Base-by-base conservation (phyloP, 805 yeast species). In the Lipomyces orientalis region DNA sequence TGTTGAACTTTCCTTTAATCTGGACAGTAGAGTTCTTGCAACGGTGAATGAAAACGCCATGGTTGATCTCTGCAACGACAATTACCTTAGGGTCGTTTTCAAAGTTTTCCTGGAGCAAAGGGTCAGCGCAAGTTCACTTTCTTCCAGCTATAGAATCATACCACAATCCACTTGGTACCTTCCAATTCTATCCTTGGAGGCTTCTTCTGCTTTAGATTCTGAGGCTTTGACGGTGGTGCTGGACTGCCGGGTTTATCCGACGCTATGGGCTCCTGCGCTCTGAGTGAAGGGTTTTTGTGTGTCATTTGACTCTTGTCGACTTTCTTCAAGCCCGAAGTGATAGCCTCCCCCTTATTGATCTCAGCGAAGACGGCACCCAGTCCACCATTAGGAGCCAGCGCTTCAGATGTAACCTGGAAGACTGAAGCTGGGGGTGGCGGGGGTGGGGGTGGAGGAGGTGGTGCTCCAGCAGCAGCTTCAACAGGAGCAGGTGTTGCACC, bases 261-360 rank as follows among this genome's bases (percentile, higher is more conserved):
- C 2, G 85, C 83, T 29, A 85, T 84, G 2, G 84, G 78, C 1
- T 87, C 83, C 4, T 86, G 78, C 10, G 81, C 84, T 75, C 97
- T 89, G 73, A 93, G 82, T 58, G 82, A 88, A 1, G 97, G 97
- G 78, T 93, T 91, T 80, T 92, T 93, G 79, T 92, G 97, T 29
- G 97, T 92, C 93, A 91, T 91, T 79, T 93, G 91, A 8, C 96
- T 89, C 81, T 88, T 91, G 73, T 93, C 98, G 52, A 94, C 98
- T 78, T 94, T 94, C 77, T 90, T 92, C 73, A 95, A 86, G 14
- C 93, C 91, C 46, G 93, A 82, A 1, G 98, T 93, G 75, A 95
- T 89, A 58, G 80, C 81, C 72, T 88, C 90, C 68, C 99, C 99
- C 81, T 89, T 85, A 80, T 89, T 93, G 72, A 95, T 82, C 72